Conservation (phyloP, 164 flowering plant genomes). For the Chimonanthus salicifolius region DNA sequence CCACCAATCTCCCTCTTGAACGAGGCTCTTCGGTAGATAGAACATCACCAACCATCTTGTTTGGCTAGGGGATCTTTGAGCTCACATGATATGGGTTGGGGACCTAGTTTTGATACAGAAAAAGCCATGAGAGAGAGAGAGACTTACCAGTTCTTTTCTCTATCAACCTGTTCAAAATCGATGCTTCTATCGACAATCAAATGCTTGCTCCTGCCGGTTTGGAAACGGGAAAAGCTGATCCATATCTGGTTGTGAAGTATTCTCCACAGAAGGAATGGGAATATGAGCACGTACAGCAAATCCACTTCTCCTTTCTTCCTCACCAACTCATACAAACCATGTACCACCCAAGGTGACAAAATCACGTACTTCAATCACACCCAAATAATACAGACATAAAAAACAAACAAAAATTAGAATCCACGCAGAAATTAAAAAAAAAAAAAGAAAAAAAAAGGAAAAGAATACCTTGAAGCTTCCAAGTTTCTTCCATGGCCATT, state of each 20-base stretch:
- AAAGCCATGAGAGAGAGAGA: neutral
- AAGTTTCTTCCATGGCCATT: conserved; percentile 39
- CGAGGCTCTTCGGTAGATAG: too few species aligned
- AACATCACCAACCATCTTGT: too few species aligned
- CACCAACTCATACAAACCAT: neutral
- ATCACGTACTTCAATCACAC: conserved; percentile 7
- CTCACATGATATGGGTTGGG: too few species aligned
- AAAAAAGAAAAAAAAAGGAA: too few species aligned
- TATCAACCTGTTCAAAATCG: conserved; percentile 43
- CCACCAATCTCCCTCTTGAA: too few species aligned
- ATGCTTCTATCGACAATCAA: conserved; percentile 25
- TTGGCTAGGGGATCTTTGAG: too few species aligned
- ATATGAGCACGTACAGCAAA: neutral
- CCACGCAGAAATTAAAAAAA: too few species aligned
- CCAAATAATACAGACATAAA: too few species aligned
- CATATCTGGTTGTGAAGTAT: conserved; percentile 15
- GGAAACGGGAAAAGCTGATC: conserved; percentile 17
- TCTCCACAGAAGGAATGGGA: conserved; percentile 12
- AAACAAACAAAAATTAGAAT: too few species aligned
- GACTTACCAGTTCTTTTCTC: conserved; percentile 34
- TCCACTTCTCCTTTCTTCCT: conserved; percentile 4
- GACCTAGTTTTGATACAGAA: too few species aligned
- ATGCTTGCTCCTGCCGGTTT: conserved; percentile 18
- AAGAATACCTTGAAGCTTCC: conserved; percentile 28
- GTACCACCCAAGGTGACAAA: conserved; percentile 11